A percentile compares a stretch with the other conserved stretches of the same genome.
Evolutionary conservation across 345 rosid genomes (phyloP).

Genomic region (Citrus mangshanensis): DNA sequence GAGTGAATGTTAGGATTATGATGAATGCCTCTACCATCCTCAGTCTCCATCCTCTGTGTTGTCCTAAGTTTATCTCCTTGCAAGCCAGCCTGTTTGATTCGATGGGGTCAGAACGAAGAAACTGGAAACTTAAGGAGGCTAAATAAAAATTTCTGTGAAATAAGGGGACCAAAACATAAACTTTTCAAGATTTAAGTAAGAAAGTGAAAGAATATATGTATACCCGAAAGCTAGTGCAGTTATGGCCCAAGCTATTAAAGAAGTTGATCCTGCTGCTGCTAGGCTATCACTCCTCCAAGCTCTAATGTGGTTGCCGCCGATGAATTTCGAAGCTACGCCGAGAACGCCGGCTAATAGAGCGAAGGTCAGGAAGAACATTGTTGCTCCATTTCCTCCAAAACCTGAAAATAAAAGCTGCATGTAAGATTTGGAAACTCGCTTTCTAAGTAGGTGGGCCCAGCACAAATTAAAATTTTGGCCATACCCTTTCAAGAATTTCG

Average conservation of each 20-base stretch:
- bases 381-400: slow-evolving; percentile 91
- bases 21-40: slow-evolving; percentile 66
- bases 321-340: slow-evolving; percentile 69
- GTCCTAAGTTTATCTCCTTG: slow-evolving; percentile 81
- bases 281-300: slow-evolving; percentile 79
- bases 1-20: slow-evolving; percentile 66
- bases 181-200: too few relatives aligned
- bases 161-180: too few relatives aligned
- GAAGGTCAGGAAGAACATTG: slow-evolving; percentile 65
- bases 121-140: too few relatives aligned
- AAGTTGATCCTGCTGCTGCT: slow-evolving; percentile 70
- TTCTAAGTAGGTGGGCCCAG: too few relatives aligned
- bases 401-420: slow-evolving; percentile 28
- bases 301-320: slow-evolving; percentile 72
- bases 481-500: too few relatives aligned
- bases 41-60: slow-evolving; percentile 84
- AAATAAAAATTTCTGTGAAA: too few relatives aligned
- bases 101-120: too few relatives aligned
- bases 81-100: slow-evolving; percentile 61
- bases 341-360: slow-evolving; percentile 56
- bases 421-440: too few relatives aligned
- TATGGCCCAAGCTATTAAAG: slow-evolving; percentile 73
- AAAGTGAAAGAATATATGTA: too few relatives aligned
- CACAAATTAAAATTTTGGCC: too few relatives aligned
- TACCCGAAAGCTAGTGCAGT: slow-evolving; percentile 86